Conservation (phyloP, 2,329 filamentous ascomycete species). For the Alternaria sp. region DNA sequence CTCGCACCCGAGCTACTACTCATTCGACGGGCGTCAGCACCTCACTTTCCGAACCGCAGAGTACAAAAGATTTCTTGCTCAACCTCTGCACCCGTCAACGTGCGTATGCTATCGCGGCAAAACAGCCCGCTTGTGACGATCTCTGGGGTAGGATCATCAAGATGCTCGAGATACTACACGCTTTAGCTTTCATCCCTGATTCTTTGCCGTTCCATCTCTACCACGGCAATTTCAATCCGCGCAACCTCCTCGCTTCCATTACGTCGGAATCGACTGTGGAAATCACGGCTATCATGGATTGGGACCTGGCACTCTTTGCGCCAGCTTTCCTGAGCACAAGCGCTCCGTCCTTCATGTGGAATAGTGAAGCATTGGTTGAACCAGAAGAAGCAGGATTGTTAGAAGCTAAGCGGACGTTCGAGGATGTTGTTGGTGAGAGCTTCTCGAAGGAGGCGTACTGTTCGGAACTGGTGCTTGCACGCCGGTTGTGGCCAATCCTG, state of each 20-base stretch:
- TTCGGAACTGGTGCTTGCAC: background rate
- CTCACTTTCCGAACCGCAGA: background rate
- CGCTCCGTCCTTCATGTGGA: slow-evolving; percentile 32
- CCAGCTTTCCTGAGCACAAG: slow-evolving; percentile 25
- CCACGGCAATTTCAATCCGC: background rate
- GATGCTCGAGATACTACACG: background rate
- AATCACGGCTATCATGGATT: slow-evolving; percentile 35
- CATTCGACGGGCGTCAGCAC: background rate
- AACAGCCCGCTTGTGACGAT: background rate
- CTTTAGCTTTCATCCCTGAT: background rate
- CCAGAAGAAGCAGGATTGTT: background rate
- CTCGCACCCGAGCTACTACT: background rate
- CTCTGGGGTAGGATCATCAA: background rate
- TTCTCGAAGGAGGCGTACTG: background rate
- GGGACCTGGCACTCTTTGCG: slow-evolving; percentile 32
- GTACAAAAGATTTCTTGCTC: background rate
- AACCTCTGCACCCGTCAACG: background rate
- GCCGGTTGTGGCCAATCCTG: background rate
- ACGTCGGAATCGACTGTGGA: background rate
- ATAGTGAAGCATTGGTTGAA: background rate
- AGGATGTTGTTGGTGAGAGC: background rate
- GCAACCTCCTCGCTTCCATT: background rate
- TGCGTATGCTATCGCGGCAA: background rate
- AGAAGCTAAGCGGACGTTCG: background rate
- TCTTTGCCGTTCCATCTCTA: background rate